Percentiles rank a stretch among this genome's conserved stretches.
Evolutionary conservation across 1,284 basidiomycete species (phyloP).

Genomic region (Farysia itapuensis): DNA sequence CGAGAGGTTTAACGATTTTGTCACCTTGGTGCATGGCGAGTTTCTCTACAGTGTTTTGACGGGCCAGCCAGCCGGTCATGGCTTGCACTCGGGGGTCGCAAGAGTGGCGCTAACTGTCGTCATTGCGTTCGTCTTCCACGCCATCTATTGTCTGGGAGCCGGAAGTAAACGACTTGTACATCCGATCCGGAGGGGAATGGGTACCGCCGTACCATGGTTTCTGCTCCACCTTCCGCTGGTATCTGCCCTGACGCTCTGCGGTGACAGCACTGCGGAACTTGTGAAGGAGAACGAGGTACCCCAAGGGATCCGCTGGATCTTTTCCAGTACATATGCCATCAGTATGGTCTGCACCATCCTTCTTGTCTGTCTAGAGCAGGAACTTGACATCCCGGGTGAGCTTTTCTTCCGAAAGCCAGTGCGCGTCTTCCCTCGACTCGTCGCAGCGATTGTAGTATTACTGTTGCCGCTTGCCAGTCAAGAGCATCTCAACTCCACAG

Average conservation of each 20-base stretch:
- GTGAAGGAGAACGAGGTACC: slow-evolving; percentile 35
- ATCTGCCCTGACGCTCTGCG: slow-evolving; percentile 43
- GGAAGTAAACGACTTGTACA: slow-evolving; percentile 30
- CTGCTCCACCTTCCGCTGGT: slow-evolving; percentile 42
- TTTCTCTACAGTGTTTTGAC: slow-evolving; percentile 34
- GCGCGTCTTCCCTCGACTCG: slow-evolving; percentile 32
- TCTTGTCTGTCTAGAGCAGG: slow-evolving; percentile 40
- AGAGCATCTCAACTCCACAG: slow-evolving; percentile 13
- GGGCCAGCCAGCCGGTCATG: slow-evolving; percentile 37
- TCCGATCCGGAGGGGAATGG: slow-evolving; percentile 29
- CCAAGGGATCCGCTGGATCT: slow-evolving; percentile 40
- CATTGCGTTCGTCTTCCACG: slow-evolving; percentile 40
- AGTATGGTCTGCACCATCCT: slow-evolving; percentile 32
- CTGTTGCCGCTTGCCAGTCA: slow-evolving; percentile 43
- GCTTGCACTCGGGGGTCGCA: slow-evolving; percentile 35
- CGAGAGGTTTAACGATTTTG: slow-evolving; percentile 48
- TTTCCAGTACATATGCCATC: slow-evolving; percentile 36
- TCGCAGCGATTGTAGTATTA: slow-evolving; percentile 29
- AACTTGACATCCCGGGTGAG: slow-evolving; percentile 36
- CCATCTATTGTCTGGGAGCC: slow-evolving; percentile 34
- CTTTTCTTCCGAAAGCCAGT: slow-evolving; percentile 32
- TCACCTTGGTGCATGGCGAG: slow-evolving; percentile 49
- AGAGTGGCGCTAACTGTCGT: slow-evolving; percentile 32
- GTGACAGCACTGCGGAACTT: slow-evolving; percentile 43
- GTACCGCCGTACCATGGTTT: slow-evolving; percentile 24